These are phyloP conservation scores for Lupinus albus DNA, from an alignment of 306 rosid genomes.

Conservation along the genomic window DNA sequence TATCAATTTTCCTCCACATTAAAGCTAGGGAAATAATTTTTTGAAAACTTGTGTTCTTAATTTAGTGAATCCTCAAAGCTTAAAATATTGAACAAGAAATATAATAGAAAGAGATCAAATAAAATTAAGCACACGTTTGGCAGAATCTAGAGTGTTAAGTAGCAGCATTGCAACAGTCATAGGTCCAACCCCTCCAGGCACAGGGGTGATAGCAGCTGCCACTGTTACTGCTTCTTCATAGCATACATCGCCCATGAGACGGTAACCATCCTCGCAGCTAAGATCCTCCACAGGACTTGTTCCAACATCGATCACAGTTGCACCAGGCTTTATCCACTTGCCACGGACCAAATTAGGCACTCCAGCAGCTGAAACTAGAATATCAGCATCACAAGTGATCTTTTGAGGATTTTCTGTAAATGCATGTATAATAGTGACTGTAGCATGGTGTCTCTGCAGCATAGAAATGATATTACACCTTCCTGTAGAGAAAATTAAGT, in stretches of 20 bases:
- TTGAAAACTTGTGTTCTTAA: neutral
- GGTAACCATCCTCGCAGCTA: constrained; percentile 69
- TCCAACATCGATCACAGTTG: constrained; percentile 81
- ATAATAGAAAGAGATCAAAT: constrained; percentile 35
- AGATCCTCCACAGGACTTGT: constrained; percentile 84
- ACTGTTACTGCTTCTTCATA: constrained; percentile 73
- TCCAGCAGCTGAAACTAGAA: constrained; percentile 85
- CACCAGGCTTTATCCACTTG: constrained; percentile 89
- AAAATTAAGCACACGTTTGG: constrained; percentile 62
- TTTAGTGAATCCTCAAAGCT: neutral
- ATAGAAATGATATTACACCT: constrained; percentile 13
- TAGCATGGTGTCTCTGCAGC: constrained; percentile 88
- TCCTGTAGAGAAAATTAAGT: constrained; percentile 10
- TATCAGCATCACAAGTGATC: constrained; percentile 79
- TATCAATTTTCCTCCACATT: neutral
- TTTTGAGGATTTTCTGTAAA: constrained; percentile 72
- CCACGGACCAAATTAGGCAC: constrained; percentile 88
- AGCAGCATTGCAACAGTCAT: constrained; percentile 92
- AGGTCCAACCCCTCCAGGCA: constrained; percentile 96
- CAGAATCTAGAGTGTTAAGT: constrained; percentile 71
- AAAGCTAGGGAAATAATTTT: neutral
- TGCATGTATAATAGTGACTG: constrained; percentile 77
- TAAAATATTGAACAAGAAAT: neutral
- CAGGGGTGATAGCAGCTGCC: constrained; percentile 80
- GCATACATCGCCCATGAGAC: constrained; percentile 75